Conservation (phyloP, 2,329 filamentous ascomycete species). For the Microthyrium microscopicum region DNA sequence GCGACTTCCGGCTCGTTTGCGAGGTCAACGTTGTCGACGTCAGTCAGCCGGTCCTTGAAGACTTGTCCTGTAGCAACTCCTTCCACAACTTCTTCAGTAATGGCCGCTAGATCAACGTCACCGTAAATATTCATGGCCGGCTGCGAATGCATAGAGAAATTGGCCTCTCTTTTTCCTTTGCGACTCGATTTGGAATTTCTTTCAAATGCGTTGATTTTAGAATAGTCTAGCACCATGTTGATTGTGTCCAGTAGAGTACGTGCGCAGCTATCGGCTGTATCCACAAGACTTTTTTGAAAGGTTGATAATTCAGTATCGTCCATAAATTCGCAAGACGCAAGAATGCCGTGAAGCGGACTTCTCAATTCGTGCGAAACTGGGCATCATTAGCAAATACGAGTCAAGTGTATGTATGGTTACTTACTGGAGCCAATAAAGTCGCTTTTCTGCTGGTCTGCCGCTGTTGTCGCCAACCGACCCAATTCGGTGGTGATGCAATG, state of each 20-base stretch:
- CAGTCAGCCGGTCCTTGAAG: conserved; percentile 16
- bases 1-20: background rate
- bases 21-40: conserved; percentile 3
- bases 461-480: conserved; percentile 21
- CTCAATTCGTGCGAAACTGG: conserved; percentile 36
- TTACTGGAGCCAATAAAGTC: conserved; percentile 35
- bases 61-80: conserved; percentile 35
- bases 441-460: conserved; percentile 30
- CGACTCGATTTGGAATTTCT: conserved; percentile 11
- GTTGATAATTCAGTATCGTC: conserved; percentile 21
- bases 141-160: conserved; percentile 9
- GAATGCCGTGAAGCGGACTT: conserved; percentile 29
- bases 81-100: conserved; percentile 18
- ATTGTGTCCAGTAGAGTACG: conserved; percentile 26
- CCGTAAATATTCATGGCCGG: conserved; percentile 17
- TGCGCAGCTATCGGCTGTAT: conserved; percentile 23
- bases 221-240: conserved; percentile 19
- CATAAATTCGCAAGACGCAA: conserved; percentile 34
- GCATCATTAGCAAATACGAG: too few relatives aligned
- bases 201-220: conserved; percentile 15
- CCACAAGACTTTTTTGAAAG: conserved; percentile 7
- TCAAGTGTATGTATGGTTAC: too few relatives aligned
- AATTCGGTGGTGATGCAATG: conserved; percentile 26
- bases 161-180: conserved; percentile 12
- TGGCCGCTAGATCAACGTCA: conserved; percentile 7